Percentiles rank a stretch among this genome's conserved stretches.
Conservation (phyloP, 345 rosid species). For the Citrus sinensis region DVS_A1.0 CM039165.1:33774001-33774500, state of each 20-base stretch:
- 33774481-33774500: no score
- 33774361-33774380: no score
- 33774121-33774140: background rate
- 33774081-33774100: no score
- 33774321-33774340: no score
- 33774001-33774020: background rate
- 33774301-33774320: background rate
- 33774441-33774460: no score
- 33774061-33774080: background rate
- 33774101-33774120: background rate
- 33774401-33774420: no score
- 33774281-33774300: background rate
- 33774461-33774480: no score
- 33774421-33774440: no score
- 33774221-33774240: background rate
- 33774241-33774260: background rate
- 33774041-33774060: background rate
- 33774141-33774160: background rate
- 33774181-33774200: background rate
- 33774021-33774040: background rate
- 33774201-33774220: slow-evolving; percentile 5
- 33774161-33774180: background rate
- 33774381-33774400: no score
- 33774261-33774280: no score
- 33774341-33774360: no score